These are phyloP conservation scores for Talaromyces sp. DNA, from an alignment of 2,329 filamentous ascomycete genomes.

Conservation along the genomic window DNA sequence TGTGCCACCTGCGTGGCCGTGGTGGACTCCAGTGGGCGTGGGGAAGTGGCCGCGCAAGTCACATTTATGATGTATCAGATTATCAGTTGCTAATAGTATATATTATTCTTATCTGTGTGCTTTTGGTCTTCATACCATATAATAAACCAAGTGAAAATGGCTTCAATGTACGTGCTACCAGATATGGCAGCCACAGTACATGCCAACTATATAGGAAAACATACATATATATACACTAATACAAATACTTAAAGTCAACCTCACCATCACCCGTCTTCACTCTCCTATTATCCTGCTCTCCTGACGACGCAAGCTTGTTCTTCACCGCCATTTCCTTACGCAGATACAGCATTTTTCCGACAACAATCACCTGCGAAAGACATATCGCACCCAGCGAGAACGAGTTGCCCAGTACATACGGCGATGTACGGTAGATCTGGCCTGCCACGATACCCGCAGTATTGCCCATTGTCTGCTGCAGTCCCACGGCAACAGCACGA, in stretches of 20 bases:
- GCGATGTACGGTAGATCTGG: conserved; percentile 39
- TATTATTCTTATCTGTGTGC: background rate
- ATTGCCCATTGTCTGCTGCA: conserved; percentile 47
- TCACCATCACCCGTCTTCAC: conserved; percentile 46
- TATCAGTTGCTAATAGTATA: background rate
- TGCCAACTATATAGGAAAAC: background rate
- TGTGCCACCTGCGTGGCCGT: conserved; percentile 7
- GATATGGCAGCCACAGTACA: background rate
- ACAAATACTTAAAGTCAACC: conserved; percentile 47
- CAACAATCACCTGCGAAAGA: conserved; percentile 34
- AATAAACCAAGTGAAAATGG: background rate
- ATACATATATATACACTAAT: conserved; percentile 10
- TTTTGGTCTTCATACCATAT: background rate
- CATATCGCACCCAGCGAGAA: conserved; percentile 35
- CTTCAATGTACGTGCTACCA: background rate
- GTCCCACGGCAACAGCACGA: conserved; percentile 44
- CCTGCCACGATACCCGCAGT: conserved; percentile 46
- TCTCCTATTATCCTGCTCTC: conserved; percentile 43
- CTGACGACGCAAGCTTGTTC: conserved; percentile 34
- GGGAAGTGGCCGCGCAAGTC: conserved; percentile 4
- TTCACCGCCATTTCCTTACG: conserved; percentile 37
- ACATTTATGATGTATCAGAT: background rate
- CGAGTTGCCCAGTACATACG: conserved; percentile 33
- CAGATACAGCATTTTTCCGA: conserved; percentile 41
- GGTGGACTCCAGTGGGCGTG: conserved; percentile 7